Conservation (phyloP, 805 yeast genomes). For the Candida xiaguanensis region DNA sequence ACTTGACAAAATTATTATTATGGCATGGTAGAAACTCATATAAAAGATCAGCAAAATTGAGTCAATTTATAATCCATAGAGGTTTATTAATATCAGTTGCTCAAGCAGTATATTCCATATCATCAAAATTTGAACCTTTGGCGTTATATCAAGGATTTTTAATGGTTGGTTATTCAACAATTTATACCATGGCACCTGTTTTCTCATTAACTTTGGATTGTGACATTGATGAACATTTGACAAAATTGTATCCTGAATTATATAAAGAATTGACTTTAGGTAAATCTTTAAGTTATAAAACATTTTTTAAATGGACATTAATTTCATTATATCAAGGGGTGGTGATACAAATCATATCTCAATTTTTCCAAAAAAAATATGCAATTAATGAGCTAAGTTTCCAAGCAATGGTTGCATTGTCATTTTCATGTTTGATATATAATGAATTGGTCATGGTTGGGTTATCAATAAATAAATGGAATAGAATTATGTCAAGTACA, state of each 20-base stretch:
- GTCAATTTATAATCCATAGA: conserved; percentile 95
- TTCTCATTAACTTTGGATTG: conserved; percentile 87
- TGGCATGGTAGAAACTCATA: conserved; percentile 99
- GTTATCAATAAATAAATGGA: conserved; percentile 91
- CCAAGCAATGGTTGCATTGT: conserved; percentile 75
- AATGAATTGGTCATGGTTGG: conserved; percentile 95
- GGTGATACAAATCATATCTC: conserved; percentile 79
- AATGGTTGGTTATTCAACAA: conserved; percentile 97
- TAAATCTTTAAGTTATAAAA: conserved; percentile 75
- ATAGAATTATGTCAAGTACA: conserved; percentile 65
- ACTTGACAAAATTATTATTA: conserved; percentile 75
- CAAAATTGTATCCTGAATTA: conserved; percentile 88
- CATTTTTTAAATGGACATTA: conserved; percentile 88
- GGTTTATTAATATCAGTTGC: conserved; percentile 92
- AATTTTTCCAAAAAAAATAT: conserved; percentile 63
- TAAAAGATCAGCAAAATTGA: conserved; percentile 89
- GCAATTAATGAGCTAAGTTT: conserved; percentile 38
- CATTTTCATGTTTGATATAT: conserved; percentile 73
- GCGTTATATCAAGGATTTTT: conserved; percentile 95
- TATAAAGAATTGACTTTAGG: conserved; percentile 91
- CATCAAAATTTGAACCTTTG: conserved; percentile 86
- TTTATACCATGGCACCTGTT: conserved; percentile 98
- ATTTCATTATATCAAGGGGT: conserved; percentile 90
- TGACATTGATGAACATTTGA: conserved; percentile 86
- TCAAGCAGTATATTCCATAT: conserved; percentile 87